Percentiles rank a stretch among this genome's conserved stretches.
These are phyloP conservation scores for Trichoderma sp. DNA, from an alignment of 2,329 filamentous ascomycete species.

Conservation along the genomic window DNA sequence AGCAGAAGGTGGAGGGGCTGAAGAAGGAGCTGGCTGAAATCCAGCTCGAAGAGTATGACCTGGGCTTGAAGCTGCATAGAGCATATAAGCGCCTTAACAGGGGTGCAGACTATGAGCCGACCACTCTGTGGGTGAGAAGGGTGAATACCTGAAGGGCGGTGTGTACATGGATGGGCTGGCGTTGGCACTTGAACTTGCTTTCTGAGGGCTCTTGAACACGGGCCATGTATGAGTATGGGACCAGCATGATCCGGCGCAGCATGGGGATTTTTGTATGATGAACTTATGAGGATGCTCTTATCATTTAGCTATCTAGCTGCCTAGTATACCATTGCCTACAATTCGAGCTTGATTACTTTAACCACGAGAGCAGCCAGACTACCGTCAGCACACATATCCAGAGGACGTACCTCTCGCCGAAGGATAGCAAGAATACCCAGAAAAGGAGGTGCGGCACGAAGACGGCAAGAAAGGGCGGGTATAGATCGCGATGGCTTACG, in stretches of 20 bases:
- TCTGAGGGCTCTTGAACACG: neutral
- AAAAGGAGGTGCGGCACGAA: conserved; percentile 5
- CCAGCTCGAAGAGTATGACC: conserved; percentile 74
- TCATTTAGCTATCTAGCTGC: neutral
- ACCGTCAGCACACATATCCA: neutral
- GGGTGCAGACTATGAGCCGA: conserved; percentile 64
- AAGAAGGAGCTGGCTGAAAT: conserved; percentile 71
- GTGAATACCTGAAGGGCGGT: conserved; percentile 63
- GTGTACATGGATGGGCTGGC: neutral
- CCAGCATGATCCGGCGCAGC: conserved; percentile 2
- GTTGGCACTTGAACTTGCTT: neutral
- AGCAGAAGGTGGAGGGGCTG: conserved; percentile 67
- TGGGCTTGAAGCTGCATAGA: conserved; percentile 73
- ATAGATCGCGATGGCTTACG: neutral
- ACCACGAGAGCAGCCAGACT: conserved; percentile 6
- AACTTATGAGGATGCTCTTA: neutral
- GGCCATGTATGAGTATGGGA: conserved; percentile 14
- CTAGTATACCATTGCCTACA: neutral
- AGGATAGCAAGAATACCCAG: neutral
- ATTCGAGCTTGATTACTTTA: neutral
- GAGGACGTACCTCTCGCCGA: conserved; percentile 1
- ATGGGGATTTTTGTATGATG: neutral
- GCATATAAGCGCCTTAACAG: conserved; percentile 75
- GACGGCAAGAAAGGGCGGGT: neutral
- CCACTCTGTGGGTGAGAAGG: conserved; percentile 75